Evolutionary conservation across 2,329 filamentous ascomycete genomes (phyloP), one percentile per base, ranked within the genome.

Genomic region (Coleophoma cylindrospora): DNA sequence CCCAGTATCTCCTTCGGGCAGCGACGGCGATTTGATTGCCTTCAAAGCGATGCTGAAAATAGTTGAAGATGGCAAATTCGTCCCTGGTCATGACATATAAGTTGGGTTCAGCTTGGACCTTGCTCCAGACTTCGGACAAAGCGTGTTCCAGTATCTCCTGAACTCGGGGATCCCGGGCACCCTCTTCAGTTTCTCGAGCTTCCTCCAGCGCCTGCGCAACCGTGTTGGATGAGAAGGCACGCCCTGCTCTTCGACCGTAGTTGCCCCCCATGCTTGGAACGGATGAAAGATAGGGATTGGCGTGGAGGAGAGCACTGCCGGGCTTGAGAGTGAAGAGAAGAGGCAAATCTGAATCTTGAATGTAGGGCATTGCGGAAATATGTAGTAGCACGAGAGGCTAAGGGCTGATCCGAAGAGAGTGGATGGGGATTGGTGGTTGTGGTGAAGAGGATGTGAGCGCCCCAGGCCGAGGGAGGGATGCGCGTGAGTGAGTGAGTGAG

Each of bases 1-100:
- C 72, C 79, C 79, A 83, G 64, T 75, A 82, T 51, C 76, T 68
- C 57, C 65, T 73, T 54, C 71, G 70, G 15, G 79, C 79, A 36
- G 65, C 67, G n/a, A 70, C 62, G 38, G 74, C 74, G n/a, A 70
- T 59, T 55, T 70, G 63, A 56, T 77, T 66, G 52, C 80, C 79
- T 32, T 71, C 66, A 63, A 86, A 90, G 10, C 85, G 79, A 54
- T 78, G 69, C 54, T 87, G 84, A 67, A 87, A 92, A 68, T 86
- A 92, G 73, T 94, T 95, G 80, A 95, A 91, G 53, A 95, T 77
- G 49, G 87, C 82, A 62, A 94, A 95, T 69, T 95, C 89, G 67
- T 89, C 83, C 54, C 78, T 74, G 34, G 74, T 82, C 73, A 95
- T 83, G 56, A 94, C 68, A 67, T 92, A 95, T n/a, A 74, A 73